Percentiles rank a stretch among this genome's conserved stretches.
These are phyloP conservation scores for Alternaria brassicicola DNA, from an alignment of 2,329 filamentous ascomycete species.

Conservation along the genomic window DNA sequence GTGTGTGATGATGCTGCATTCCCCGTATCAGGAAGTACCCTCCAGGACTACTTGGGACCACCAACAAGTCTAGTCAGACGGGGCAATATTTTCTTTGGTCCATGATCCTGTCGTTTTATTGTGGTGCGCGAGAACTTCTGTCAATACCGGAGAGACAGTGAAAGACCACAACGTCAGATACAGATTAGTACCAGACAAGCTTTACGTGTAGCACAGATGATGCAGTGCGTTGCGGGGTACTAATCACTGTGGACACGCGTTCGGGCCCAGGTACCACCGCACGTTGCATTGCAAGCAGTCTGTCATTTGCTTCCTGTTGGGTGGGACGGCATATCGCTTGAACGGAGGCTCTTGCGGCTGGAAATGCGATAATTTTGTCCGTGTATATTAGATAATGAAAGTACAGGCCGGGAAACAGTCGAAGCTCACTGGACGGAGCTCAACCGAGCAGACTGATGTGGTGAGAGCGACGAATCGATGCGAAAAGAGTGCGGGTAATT, in stretches of 20 bases:
- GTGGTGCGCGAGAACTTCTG: background rate
- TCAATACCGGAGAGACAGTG: background rate
- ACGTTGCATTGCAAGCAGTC: background rate
- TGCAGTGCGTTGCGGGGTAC: background rate
- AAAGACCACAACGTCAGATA: background rate
- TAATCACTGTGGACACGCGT: background rate
- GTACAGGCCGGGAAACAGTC: background rate
- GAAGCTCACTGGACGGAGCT: background rate
- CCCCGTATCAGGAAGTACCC: background rate
- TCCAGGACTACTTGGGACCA: background rate
- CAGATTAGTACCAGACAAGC: background rate
- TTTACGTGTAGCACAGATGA: background rate
- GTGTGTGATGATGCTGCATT: constrained; percentile 1
- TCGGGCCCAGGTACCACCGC: background rate
- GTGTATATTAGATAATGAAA: background rate
- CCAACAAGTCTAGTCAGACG: background rate
- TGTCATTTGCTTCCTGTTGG: background rate
- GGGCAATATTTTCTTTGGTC: background rate
- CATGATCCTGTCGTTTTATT: background rate
- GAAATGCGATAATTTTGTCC: background rate
- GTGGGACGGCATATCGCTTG: background rate
- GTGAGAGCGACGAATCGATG: background rate
- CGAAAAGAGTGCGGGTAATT: background rate
- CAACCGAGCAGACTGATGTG: background rate
- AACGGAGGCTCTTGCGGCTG: background rate